A percentile compares a stretch with the other conserved stretches of the same genome.
Conservation (phyloP, 1,284 basidiomycete species). For the Malassezia psittaci region DNA sequence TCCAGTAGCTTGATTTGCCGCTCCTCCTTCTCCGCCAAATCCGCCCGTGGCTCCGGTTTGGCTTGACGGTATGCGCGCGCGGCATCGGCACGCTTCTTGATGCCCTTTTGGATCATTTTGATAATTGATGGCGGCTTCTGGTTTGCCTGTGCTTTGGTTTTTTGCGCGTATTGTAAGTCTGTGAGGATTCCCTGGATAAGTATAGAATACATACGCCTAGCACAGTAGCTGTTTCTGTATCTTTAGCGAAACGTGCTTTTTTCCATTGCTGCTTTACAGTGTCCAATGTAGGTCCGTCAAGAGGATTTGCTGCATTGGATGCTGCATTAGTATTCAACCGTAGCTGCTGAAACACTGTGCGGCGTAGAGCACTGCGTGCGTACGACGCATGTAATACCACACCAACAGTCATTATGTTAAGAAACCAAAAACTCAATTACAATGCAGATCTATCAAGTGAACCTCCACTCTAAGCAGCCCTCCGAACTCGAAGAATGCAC, state of each 20-base stretch:
- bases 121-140: slow-evolving; percentile 18
- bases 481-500: slow-evolving; percentile 7
- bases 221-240: slow-evolving; percentile 10
- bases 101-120: slow-evolving; percentile 19
- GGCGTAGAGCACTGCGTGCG: neutral
- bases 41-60: slow-evolving; percentile 15
- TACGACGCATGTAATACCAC: neutral
- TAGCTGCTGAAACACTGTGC: neutral
- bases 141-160: slow-evolving; percentile 16
- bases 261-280: slow-evolving; percentile 15
- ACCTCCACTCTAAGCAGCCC: neutral
- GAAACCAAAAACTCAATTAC: no score
- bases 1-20: slow-evolving; percentile 10
- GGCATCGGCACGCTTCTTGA: slow-evolving; percentile 19
- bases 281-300: slow-evolving; percentile 11
- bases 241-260: slow-evolving; percentile 17
- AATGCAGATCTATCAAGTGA: no score
- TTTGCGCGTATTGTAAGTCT: slow-evolving; percentile 17
- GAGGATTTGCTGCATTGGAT: slow-evolving; percentile 7
- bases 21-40: slow-evolving; percentile 18
- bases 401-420: neutral
- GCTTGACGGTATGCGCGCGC: slow-evolving; percentile 12
- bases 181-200: slow-evolving; percentile 17
- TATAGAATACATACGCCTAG: slow-evolving; percentile 9
- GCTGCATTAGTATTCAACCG: neutral